Percentiles rank a stretch among this genome's conserved stretches.
These are phyloP conservation scores for Ophiostoma pallidulum DNA, from an alignment of 2,329 filamentous ascomycete species.

Conservation along the genomic window DNA sequence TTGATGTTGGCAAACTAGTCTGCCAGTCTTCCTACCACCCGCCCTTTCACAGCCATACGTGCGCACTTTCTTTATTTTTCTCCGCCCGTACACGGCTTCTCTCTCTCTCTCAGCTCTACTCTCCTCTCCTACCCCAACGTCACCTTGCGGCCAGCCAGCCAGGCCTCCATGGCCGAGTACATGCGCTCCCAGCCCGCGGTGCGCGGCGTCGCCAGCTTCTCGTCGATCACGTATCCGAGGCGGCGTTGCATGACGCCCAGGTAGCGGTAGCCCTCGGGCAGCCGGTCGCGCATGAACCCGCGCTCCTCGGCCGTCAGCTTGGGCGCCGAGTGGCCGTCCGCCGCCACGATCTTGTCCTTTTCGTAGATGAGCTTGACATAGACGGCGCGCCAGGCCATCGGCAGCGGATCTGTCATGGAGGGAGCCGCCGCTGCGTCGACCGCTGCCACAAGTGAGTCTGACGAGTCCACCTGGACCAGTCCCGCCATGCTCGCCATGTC, in stretches of 20 bases:
- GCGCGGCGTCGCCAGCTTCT: slow-evolving; percentile 31
- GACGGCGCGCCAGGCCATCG: slow-evolving; percentile 32
- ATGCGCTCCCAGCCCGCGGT: slow-evolving; percentile 28
- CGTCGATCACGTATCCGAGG: slow-evolving; percentile 35
- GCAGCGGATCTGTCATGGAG: too few species aligned
- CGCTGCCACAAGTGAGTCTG: too few species aligned
- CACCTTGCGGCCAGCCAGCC: slow-evolving; percentile 21
- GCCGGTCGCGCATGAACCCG: slow-evolving; percentile 27
- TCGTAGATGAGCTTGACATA: slow-evolving; percentile 41
- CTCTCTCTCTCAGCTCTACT: not conserved
- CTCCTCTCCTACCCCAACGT: not conserved
- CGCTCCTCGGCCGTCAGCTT: slow-evolving; percentile 27
- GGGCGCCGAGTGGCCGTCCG: slow-evolving; percentile 32
- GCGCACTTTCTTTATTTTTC: too few species aligned
- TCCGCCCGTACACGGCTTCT: too few species aligned
- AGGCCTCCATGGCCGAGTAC: slow-evolving; percentile 34
- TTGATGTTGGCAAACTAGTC: too few species aligned
- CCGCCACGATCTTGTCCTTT: slow-evolving; percentile 39
- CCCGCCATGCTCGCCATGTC: too few species aligned
- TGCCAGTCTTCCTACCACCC: too few species aligned
- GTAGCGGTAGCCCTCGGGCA: slow-evolving; percentile 37
- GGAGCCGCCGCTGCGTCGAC: too few species aligned
- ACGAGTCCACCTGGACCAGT: too few species aligned
- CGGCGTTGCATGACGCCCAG: slow-evolving; percentile 37
- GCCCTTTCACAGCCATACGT: too few species aligned